Percentiles rank a stretch among this genome's conserved stretches.
These are phyloP conservation scores for Neofusicoccum sp. DNA, from an alignment of 2,329 filamentous ascomycete species.

Conservation along the genomic window DNA sequence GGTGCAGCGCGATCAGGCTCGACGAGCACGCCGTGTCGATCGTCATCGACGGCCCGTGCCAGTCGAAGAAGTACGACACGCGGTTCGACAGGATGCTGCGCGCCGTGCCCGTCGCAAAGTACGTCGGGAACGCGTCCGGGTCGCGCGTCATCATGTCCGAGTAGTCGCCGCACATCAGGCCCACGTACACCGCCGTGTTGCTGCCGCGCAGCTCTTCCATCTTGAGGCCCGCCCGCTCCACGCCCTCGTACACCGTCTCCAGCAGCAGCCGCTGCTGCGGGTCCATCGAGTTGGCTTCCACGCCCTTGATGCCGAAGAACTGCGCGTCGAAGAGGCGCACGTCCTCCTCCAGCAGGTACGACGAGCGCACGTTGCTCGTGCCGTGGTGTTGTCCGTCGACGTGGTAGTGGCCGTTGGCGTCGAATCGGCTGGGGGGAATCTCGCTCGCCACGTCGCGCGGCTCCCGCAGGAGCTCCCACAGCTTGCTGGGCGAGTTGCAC, in stretches of 20 bases:
- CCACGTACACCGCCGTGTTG: conserved; percentile 29
- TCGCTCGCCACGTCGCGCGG: conserved; percentile 31
- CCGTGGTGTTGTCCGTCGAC: not conserved
- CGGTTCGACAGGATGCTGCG: conserved; percentile 37
- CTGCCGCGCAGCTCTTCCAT: conserved; percentile 23
- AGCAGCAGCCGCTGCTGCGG: conserved; percentile 23
- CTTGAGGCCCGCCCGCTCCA: conserved; percentile 22
- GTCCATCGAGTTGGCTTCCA: conserved; percentile 24
- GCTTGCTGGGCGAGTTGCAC: conserved; percentile 30
- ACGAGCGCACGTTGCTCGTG: conserved; percentile 31
- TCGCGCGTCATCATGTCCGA: not conserved
- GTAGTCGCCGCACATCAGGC: conserved; percentile 18
- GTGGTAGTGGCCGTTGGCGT: conserved; percentile 27
- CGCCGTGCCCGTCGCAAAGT: conserved; percentile 29
- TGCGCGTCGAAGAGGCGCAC: conserved; percentile 26
- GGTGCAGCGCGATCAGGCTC: conserved; percentile 29
- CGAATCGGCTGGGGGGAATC: conserved; percentile 30
- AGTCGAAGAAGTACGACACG: conserved; percentile 38
- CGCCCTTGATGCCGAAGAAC: conserved; percentile 25
- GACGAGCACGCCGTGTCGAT: conserved; percentile 42
- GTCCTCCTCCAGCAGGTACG: conserved; percentile 23
- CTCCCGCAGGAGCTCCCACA: conserved; percentile 34
- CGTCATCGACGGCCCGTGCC: conserved; percentile 36
- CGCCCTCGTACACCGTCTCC: conserved; percentile 22
- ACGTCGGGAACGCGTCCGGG: conserved; percentile 20